These are phyloP conservation scores for Posidonia australis DNA, from an alignment of 106 monocot species.

Conservation along the genomic window DNA sequence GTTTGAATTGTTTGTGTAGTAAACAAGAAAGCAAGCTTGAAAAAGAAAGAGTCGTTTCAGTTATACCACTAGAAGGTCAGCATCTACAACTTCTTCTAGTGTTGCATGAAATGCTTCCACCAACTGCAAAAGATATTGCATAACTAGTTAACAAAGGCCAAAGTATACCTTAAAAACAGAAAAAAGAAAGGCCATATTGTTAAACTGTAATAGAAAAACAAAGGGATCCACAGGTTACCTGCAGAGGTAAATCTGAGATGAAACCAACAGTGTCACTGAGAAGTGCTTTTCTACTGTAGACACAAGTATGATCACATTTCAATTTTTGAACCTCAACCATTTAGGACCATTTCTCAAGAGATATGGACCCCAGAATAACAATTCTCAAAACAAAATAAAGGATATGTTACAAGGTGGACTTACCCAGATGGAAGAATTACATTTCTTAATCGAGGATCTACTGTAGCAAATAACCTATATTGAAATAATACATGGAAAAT, in stretches of 20 bases:
- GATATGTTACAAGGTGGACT: not conserved
- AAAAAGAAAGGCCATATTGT: not conserved
- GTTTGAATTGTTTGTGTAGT: not conserved
- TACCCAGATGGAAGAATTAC: conserved; percentile 98
- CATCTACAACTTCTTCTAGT: conserved; percentile 96
- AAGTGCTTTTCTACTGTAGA: conserved; percentile 61
- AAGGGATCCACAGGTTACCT: conserved; percentile 35
- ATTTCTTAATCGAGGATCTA: conserved; percentile 94
- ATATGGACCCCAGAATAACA: not conserved
- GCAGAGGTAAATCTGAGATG: conserved; percentile 92
- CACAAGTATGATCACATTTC: not conserved
- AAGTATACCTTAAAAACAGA: not conserved
- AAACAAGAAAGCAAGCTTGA: conserved; percentile 2
- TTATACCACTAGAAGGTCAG: conserved; percentile 86
- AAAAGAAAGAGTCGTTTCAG: not conserved
- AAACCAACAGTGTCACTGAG: conserved; percentile 99
- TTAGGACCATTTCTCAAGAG: not conserved
- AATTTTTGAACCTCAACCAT: not conserved
- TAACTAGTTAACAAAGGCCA: not conserved
- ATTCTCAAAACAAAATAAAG: not conserved
- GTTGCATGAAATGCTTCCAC: conserved; percentile 99
- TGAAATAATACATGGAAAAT: not conserved
- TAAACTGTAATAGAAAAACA: too few relatives aligned
- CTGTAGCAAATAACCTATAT: conserved; percentile 90
- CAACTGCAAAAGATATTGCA: conserved; percentile 26